phyloP scores from a whole-genome alignment of 768 basidiomycete genomes.

The Boletellus emodensis region DNA sequence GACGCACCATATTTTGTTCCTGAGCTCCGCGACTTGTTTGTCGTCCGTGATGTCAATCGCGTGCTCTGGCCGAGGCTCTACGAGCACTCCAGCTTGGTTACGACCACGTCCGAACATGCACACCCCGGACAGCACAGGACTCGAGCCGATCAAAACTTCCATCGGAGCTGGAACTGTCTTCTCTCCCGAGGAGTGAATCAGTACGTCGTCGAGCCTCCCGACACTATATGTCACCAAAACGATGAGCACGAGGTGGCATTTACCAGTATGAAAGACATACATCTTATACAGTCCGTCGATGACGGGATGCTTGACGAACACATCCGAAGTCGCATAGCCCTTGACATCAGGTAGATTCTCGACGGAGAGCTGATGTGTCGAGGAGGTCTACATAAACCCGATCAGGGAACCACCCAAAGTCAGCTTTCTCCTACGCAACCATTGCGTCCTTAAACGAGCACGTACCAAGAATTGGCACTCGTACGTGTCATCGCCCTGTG shows the following conservation, averaged over 20 bases:
- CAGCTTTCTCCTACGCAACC: background rate
- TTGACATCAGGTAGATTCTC: constrained; percentile 35
- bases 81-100: constrained; percentile 26
- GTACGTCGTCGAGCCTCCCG: constrained; percentile 36
- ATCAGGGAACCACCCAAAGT: background rate
- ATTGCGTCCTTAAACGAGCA: background rate
- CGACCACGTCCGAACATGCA: constrained; percentile 40
- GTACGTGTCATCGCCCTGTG: constrained; percentile 35
- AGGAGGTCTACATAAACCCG: constrained; percentile 18
- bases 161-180: constrained; percentile 34
- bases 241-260: background rate
- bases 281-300: constrained; percentile 41
- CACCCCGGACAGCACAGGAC: constrained; percentile 26
- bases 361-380: constrained; percentile 26
- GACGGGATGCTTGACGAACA: constrained; percentile 42
- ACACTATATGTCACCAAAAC: constrained; percentile 25
- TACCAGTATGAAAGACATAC: constrained; percentile 19
- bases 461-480: constrained; percentile 39
- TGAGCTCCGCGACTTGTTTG: constrained; percentile 26
- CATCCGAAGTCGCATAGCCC: constrained; percentile 44
- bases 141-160: constrained; percentile 26
- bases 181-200: constrained; percentile 31
- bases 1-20: constrained; percentile 38
- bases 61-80: constrained; percentile 32
- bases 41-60: constrained; percentile 31